phyloP scores from a whole-genome alignment of 495 filamentous ascomycete genomes.

The Aspergillus campestris region DNA sequence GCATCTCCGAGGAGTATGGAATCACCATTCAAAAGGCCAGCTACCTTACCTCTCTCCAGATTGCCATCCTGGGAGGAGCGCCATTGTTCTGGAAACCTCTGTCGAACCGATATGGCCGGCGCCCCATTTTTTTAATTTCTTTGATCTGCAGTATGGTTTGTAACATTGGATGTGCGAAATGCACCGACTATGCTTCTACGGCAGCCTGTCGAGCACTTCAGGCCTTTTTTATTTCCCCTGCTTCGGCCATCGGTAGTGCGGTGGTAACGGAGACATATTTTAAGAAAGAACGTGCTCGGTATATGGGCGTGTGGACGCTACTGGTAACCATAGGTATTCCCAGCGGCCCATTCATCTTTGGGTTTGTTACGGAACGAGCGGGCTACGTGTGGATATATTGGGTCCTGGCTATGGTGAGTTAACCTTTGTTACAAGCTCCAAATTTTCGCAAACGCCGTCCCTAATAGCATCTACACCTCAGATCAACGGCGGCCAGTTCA shows the following conservation, averaged over 20 bases:
- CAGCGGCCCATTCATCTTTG: conserved; percentile 37
- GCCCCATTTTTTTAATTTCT: conserved; percentile 44
- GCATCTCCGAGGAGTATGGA: conserved; percentile 34
- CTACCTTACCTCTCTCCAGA: conserved; percentile 45
- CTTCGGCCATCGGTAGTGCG: conserved; percentile 36
- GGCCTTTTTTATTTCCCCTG: conserved; percentile 17
- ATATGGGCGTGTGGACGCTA: conserved; percentile 48
- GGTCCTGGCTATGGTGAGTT: conserved; percentile 36
- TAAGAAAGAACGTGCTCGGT: conserved; percentile 37
- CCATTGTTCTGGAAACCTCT: conserved; percentile 49
- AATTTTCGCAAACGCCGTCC: too few relatives aligned
- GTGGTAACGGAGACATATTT: conserved; percentile 46
- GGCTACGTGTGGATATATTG: conserved; percentile 39
- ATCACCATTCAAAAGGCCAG: conserved; percentile 32
- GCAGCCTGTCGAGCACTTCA: conserved; percentile 39
- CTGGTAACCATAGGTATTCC: conserved; percentile 44
- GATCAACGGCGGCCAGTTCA: conserved; percentile 46
- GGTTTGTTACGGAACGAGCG: conserved; percentile 34
- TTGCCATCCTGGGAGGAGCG: conserved; percentile 38
- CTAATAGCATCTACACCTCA: conserved; percentile 11
- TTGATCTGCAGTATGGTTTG: conserved; percentile 34
- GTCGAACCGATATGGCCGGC: conserved; percentile 48
- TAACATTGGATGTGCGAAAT: conserved; percentile 39
- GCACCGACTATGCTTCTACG: conserved; percentile 30
- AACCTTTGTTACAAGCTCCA: background rate